phyloP scores from a whole-genome alignment of 1,139 yeast genomes.

The Scheffersomyces insectosa region DNA sequence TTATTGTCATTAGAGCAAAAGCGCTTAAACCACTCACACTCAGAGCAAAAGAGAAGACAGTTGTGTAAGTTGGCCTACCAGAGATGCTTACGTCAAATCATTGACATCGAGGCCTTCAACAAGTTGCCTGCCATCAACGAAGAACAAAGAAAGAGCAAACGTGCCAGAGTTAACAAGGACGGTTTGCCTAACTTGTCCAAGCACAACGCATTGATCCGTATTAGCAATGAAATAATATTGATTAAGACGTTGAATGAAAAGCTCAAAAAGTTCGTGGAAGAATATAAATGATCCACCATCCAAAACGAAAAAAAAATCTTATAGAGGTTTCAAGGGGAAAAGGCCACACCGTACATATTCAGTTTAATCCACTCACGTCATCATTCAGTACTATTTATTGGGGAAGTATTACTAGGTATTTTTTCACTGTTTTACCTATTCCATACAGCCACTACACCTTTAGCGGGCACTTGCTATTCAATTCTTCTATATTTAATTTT shows the following conservation, averaged over 20 bases:
- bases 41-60: slow-evolving; percentile 76
- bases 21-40: slow-evolving; percentile 67
- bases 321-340: too few species aligned
- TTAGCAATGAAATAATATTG: slow-evolving; percentile 40
- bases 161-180: slow-evolving; percentile 45
- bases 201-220: slow-evolving; percentile 47
- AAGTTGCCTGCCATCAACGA: slow-evolving; percentile 19
- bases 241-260: slow-evolving; percentile 37
- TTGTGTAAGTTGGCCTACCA: slow-evolving; percentile 67
- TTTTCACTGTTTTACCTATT: too few species aligned
- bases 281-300: background rate
- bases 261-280: slow-evolving; percentile 23
- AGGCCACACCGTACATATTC: too few species aligned
- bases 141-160: slow-evolving; percentile 39
- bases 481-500: too few species aligned
- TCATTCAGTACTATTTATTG: slow-evolving; percentile 2
- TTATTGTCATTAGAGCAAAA: slow-evolving; percentile 64
- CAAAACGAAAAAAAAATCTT: too few species aligned
- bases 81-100: slow-evolving; percentile 43
- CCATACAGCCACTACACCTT: too few species aligned
- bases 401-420: background rate
- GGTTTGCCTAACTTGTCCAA: slow-evolving; percentile 51
- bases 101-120: slow-evolving; percentile 43
- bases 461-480: too few species aligned
- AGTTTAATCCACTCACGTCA: background rate